phyloP scores from a whole-genome alignment of 441 rosid species.

The Brassica hybrid region DNA sequence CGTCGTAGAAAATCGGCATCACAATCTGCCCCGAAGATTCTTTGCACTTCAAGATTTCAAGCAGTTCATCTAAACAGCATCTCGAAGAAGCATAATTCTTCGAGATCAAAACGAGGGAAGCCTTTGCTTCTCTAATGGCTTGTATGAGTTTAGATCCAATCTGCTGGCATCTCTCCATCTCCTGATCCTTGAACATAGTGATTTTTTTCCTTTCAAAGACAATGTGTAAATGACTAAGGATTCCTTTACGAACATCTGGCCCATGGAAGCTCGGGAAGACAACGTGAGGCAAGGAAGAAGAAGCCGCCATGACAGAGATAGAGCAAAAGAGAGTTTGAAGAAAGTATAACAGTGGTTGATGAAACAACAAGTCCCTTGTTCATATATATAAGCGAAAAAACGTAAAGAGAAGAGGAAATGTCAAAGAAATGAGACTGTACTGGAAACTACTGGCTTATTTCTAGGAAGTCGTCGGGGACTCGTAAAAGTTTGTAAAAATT shows the following conservation, averaged over 20 bases:
- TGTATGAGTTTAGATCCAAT: background rate
- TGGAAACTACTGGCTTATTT: background rate
- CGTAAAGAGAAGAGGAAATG: background rate
- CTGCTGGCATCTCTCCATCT: background rate
- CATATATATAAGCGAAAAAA: background rate
- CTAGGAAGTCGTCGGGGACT: background rate
- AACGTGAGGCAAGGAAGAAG: background rate
- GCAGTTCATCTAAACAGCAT: background rate
- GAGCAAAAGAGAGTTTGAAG: background rate
- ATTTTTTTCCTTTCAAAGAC: background rate
- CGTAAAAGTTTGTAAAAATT: background rate
- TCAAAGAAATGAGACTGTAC: background rate
- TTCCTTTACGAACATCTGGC: background rate
- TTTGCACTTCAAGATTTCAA: background rate
- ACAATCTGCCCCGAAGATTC: background rate
- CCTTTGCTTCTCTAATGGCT: background rate
- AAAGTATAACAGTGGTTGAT: background rate
- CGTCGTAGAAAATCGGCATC: background rate
- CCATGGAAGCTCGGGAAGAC: background rate
- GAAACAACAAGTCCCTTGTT: background rate
- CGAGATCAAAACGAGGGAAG: background rate
- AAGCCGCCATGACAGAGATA: background rate
- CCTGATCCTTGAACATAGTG: background rate
- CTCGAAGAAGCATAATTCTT: background rate
- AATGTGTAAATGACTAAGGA: background rate